phyloP scores from a whole-genome alignment of 2,329 filamentous ascomycete species.

The Penicillium concentricum region DNA sequence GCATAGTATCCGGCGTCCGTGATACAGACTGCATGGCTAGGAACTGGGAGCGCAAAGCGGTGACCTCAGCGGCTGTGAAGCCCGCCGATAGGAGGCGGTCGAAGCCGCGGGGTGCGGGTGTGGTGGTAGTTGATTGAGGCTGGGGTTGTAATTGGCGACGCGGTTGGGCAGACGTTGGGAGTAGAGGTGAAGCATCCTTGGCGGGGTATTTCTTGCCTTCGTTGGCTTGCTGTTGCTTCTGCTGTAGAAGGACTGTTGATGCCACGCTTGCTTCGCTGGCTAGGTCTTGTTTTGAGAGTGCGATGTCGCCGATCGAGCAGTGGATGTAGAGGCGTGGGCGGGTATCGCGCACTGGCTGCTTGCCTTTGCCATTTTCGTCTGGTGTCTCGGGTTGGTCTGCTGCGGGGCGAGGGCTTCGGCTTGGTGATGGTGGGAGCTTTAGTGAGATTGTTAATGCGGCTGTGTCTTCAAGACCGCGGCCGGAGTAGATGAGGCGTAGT shows the following conservation, averaged over 20 bases:
- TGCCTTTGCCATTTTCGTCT: conserved; percentile 59
- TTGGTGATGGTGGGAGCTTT: conserved; percentile 59
- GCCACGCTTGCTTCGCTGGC: conserved; percentile 58
- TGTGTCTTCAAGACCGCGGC: conserved; percentile 77
- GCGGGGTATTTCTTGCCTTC: neutral
- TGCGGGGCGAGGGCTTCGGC: conserved; percentile 36
- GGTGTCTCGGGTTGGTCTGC: conserved; percentile 11
- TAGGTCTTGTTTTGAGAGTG: conserved; percentile 68
- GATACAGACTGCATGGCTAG: conserved; percentile 76
- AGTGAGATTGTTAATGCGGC: conserved; percentile 68
- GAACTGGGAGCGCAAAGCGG: conserved; percentile 83
- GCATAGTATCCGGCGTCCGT: conserved; percentile 87
- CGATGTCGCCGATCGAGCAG: conserved; percentile 80
- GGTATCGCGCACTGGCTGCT: conserved; percentile 56
- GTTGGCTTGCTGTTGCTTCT: conserved; percentile 9
- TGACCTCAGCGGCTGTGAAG: conserved; percentile 79
- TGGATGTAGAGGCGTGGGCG: conserved; percentile 75
- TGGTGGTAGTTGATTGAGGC: conserved; percentile 22
- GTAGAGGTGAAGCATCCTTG: conserved; percentile 4
- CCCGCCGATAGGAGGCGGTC: conserved; percentile 79
- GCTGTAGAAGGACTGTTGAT: conserved; percentile 27
- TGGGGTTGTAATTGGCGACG: conserved; percentile 3
- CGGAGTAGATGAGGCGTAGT: conserved; percentile 85
- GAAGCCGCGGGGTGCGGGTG: conserved; percentile 72
- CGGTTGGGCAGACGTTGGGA: neutral